phyloP scores from a whole-genome alignment of 164 flowering plant species.

The Vitis vinifera region ASM3070453v1 NC_081816.1:8181501-8182000 shows the following conservation, averaged over 20 bases:
- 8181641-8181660: not conserved
- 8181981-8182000: constrained; percentile 24
- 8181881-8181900: constrained; percentile 38
- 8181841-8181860: constrained; percentile 40
- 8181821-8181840: constrained; percentile 26
- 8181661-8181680: not conserved
- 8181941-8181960: constrained; percentile 2
- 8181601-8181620: no score
- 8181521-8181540: no score
- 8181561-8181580: no score
- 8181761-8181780: constrained; percentile 23
- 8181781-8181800: constrained; percentile 23
- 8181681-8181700: not conserved
- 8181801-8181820: constrained; percentile 29
- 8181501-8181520: no score
- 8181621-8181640: no score
- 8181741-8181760: constrained; percentile 27
- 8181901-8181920: constrained; percentile 26
- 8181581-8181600: no score
- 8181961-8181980: constrained; percentile 18
- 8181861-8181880: constrained; percentile 29
- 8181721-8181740: not conserved
- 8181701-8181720: not conserved
- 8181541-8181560: no score
- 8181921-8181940: not conserved